Base-by-base conservation (phyloP, 805 yeast genomes). In the Yarrowia phangngaensis region DNA sequence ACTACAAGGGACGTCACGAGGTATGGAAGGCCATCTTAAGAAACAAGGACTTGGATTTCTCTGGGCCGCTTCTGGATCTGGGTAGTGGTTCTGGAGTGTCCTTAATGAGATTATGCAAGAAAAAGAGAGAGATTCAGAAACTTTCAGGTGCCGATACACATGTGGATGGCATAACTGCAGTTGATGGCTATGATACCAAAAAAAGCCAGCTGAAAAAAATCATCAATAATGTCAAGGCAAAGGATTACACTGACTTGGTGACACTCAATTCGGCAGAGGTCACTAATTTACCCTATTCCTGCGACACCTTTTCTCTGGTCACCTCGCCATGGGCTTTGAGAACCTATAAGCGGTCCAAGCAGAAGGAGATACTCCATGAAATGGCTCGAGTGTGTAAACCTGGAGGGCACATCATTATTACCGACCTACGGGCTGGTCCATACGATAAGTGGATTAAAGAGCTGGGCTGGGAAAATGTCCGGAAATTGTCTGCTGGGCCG, bases 301-400 rank as follows among this genome's bases (percentile, higher is more conserved):
- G 26, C 14, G 35, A 41, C 35, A 29, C 35, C 2, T 41, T 41
- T 13, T 29, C 48, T 11, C 20, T 41, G 4, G 35, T 41, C 29
- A 41, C 48, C 4, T 41, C 29, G 14, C 35, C 48, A 20, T 41
- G 48, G 48, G 34, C 48, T 7, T 9, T 41, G 15, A 14, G 29
- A 8, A 15, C 27, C 2, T 29, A 29, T 28, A 8, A 22, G n/a
- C 34, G 29, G 8, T 14, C 15, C 20, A 41, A 34, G 6, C 48
- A 41, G 11, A 20, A 13, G 8, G 28, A 41, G 9, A 41, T 29
- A 6, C 29, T 41, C 28, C 28, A 35, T 12, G 48, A 41, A 15
- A 41, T 41, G 48, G 48, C 48, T 12, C 34, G 48, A 8, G 48
- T 41, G 4, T 41, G 48, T 29, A 29, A 30, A 29, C 48, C 35